Base-by-base conservation (phyloP, 164 flowering plant species). In the Euptelea pleiosperma region DNA sequence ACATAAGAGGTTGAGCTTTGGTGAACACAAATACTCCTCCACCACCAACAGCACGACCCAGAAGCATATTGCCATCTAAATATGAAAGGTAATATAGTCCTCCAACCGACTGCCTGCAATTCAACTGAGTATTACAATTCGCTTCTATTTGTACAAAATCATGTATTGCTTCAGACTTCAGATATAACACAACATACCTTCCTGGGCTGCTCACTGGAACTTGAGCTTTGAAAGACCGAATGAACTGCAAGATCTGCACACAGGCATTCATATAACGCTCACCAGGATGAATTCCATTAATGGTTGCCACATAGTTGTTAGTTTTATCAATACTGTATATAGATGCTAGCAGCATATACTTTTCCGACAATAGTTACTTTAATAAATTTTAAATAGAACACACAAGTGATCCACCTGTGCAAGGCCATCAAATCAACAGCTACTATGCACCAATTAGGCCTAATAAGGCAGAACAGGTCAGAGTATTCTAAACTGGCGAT, bases 21-120 rank as follows among this genome's bases (percentile, higher is more conserved):
- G 95, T 83, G 66, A 91, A 91, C 9, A 91, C 79, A 64, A 91
- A 91, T 8, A 85, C 76, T 37, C 98, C 98, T 18, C 96, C 95
- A 36, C 98, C 92, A 40, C 91, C 95, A 61, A 85, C 91, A 39
- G 98, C 82, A 50, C 96, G 92, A 8, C 98, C 98, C 60, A 89
- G 44, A 49, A 91, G 98, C 94, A 91, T 85, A 63, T 91, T 68
- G 9, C 68, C 36, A 54, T 91, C 98, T 65, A 91, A 72, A 60
- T 79, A 89, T 2, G 96, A 86, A 43, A 91, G 87, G 69, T 89
- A 89, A 68, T 91, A 91, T 22, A 91, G 68, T 35, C 98, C 98
- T 22, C 95, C 98, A 5, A 80, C 87, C 16, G 81, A 73, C 57
- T 61, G 67, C 74, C 96, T 84, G 78, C 69, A 67, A 47, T 50